Evolutionary conservation across 345 rosid genomes (phyloP).

Genomic region (Erucastrum elatum): DNA sequence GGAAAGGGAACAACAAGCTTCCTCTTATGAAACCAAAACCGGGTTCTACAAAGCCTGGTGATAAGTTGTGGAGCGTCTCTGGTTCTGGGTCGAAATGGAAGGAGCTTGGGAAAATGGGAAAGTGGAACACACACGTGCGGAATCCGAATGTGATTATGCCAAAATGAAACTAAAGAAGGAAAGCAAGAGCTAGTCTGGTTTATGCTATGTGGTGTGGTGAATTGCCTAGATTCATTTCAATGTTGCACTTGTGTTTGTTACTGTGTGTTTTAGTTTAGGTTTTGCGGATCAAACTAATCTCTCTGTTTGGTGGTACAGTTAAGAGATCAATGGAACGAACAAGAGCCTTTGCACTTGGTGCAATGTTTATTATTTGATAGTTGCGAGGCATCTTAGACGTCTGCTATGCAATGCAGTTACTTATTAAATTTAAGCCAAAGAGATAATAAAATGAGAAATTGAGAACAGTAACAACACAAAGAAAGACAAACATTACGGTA

Average conservation of each 20-base stretch:
- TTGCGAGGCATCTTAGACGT: neutral
- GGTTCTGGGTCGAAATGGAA: constrained; percentile 70
- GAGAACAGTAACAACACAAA: constrained; percentile 3
- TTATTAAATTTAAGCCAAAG: constrained; percentile 17
- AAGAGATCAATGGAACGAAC: neutral
- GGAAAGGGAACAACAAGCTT: constrained; percentile 69
- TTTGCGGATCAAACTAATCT: neutral
- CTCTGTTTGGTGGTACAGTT: neutral
- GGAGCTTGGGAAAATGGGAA: constrained; percentile 47
- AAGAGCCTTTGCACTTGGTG: constrained; percentile 13
- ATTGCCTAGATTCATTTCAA: constrained; percentile 7
- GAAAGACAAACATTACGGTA: neutral
- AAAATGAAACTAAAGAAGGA: constrained; percentile 25
- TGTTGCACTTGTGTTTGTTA: neutral
- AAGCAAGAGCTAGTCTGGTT: neutral
- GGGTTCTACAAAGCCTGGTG: constrained; percentile 53
- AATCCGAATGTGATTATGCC: constrained; percentile 56
- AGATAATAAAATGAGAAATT: neutral
- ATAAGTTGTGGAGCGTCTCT: constrained; percentile 85
- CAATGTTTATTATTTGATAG: neutral
- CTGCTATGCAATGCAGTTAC: constrained; percentile 2
- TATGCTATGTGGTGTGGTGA: constrained; percentile 2
- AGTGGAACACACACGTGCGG: constrained; percentile 49
- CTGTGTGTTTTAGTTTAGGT: neutral
- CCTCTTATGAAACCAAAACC: constrained; percentile 54